phyloP scores from a whole-genome alignment of 2,329 filamentous ascomycete species.

The Apiospora aurea region DNA sequence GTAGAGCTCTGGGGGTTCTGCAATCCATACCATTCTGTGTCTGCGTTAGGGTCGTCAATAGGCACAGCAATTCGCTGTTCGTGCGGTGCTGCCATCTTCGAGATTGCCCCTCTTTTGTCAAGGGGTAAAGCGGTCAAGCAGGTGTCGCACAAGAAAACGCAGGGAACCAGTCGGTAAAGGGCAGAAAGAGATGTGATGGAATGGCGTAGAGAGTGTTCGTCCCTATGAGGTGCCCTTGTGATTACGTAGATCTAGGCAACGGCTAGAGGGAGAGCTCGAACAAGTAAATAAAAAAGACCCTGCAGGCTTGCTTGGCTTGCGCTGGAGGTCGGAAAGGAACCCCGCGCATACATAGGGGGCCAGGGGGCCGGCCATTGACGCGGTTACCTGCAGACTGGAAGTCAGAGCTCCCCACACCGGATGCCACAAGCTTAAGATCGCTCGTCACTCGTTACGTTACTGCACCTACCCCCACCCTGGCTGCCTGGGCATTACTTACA shows the following conservation, averaged over 20 bases:
- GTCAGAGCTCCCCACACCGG: neutral
- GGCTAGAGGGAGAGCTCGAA: neutral
- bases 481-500: neutral
- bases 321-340: neutral
- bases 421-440: constrained; percentile 4
- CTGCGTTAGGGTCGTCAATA: constrained; percentile 93
- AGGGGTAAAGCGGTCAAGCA: neutral
- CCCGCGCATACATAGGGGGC: neutral
- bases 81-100: constrained; percentile 64
- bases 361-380: neutral
- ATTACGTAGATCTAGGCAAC: constrained; percentile 12
- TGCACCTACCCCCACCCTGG: neutral
- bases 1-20: neutral
- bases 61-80: constrained; percentile 79
- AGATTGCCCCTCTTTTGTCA: constrained; percentile 9
- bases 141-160: neutral
- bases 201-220: neutral
- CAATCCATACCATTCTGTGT: constrained; percentile 85
- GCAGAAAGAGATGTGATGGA: neutral
- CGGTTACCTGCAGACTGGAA: neutral
- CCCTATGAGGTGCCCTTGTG: neutral
- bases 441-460: constrained; percentile 10
- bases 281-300: constrained; percentile 21
- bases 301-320: neutral
- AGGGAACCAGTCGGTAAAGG: neutral